Evolutionary conservation across 208 protist genomes (phyloP).

Genomic region (Trichomonas vaginalis): DNA sequence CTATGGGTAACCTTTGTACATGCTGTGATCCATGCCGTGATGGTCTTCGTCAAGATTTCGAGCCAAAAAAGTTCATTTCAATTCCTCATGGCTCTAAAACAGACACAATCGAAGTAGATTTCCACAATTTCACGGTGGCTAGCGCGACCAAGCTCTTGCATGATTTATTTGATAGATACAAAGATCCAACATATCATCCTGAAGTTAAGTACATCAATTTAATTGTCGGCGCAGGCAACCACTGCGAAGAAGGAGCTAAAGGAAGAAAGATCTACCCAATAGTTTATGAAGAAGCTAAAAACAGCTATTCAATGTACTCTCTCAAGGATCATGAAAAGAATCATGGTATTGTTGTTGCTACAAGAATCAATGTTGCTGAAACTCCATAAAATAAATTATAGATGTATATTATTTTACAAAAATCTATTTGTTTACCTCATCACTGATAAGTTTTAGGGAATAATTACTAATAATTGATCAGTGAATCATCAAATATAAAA

Average conservation of each 20-base stretch:
- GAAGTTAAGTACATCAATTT: neutral
- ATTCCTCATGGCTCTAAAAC: neutral
- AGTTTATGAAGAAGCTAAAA: neutral
- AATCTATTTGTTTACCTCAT: no score
- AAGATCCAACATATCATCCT: neutral
- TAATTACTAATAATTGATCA: no score
- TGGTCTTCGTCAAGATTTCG: neutral
- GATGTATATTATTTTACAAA: no score
- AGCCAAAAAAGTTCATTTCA: neutral
- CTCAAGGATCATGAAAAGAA: neutral
- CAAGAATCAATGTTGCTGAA: neutral
- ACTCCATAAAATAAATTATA: neutral
- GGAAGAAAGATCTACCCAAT: neutral
- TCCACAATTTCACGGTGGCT: neutral
- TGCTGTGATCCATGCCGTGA: neutral
- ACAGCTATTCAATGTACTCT: neutral
- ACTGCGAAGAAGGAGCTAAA: neutral
- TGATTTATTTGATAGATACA: neutral
- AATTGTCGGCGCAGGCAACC: neutral
- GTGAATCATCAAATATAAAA: no score
- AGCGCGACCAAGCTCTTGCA: neutral
- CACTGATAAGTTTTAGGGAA: no score
- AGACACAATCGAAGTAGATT: neutral
- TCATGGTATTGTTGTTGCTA: neutral
- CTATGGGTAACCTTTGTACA: neutral